Conservation (phyloP, 495 filamentous ascomycete genomes). For the Xylaria nigripes region DNA sequence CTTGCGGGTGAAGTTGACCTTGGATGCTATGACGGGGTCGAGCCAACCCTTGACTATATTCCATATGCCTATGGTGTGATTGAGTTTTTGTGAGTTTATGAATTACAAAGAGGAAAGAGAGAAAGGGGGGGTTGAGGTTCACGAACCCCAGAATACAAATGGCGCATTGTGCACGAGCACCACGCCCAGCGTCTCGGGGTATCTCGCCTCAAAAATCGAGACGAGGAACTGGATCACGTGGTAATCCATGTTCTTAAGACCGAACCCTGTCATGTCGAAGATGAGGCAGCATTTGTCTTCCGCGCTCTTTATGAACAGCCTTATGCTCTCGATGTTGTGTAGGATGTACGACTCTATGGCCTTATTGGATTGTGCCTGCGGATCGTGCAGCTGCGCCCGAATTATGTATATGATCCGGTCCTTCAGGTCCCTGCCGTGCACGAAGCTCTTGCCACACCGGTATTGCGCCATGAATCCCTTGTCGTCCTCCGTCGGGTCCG, state of each 20-base stretch:
- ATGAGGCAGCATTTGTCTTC: slow-evolving; percentile 6
- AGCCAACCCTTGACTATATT: slow-evolving; percentile 11
- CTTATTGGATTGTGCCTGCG: not conserved
- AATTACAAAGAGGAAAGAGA: not conserved
- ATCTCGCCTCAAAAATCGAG: slow-evolving; percentile 9
- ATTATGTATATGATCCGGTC: slow-evolving; percentile 1
- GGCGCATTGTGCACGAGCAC: slow-evolving; percentile 10
- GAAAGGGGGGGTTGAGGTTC: not conserved
- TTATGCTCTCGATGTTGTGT: slow-evolving; percentile 8
- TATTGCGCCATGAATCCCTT: slow-evolving; percentile 8
- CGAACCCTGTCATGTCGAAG: slow-evolving; percentile 12
- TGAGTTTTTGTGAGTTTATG: not conserved
- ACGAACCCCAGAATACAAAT: slow-evolving; percentile 12
- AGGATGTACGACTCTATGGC: slow-evolving; percentile 6
- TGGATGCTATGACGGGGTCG: slow-evolving; percentile 10
- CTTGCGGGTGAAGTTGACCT: slow-evolving; percentile 10
- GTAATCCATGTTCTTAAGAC: slow-evolving; percentile 8
- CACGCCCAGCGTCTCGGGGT: slow-evolving; percentile 8
- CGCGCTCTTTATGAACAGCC: not conserved
- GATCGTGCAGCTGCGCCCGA: not conserved
- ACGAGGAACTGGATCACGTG: slow-evolving; percentile 6
- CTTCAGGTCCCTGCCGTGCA: not conserved
- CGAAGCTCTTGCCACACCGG: slow-evolving; percentile 10
- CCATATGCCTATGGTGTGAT: slow-evolving; percentile 3
- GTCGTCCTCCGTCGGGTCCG: slow-evolving; percentile 4